These are phyloP conservation scores for Citropsis articulata DNA, from an alignment of 345 rosid species.

Conservation along the genomic window DNA sequence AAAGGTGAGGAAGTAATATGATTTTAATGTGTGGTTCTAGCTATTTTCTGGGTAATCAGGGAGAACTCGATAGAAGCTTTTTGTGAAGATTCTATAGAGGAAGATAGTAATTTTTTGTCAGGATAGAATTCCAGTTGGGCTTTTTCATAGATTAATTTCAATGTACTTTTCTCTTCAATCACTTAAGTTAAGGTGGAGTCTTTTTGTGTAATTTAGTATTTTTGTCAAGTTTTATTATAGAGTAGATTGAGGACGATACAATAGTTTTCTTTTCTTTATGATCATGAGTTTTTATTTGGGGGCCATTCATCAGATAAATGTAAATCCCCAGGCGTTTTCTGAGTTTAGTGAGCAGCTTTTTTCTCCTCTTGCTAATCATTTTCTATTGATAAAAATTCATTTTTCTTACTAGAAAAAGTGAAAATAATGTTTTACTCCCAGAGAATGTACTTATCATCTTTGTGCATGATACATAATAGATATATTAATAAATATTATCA, in stretches of 20 bases:
- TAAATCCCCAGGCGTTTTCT: not conserved
- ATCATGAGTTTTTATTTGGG: not conserved
- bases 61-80: too few relatives aligned
- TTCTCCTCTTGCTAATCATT: not conserved
- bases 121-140: too few relatives aligned
- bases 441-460: not conserved
- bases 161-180: not conserved
- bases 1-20: not conserved
- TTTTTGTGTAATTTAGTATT: too few relatives aligned
- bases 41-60: too few relatives aligned
- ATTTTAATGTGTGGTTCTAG: not conserved
- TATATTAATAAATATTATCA: not conserved
- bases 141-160: not conserved
- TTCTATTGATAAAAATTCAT: not conserved
- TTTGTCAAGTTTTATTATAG: too few relatives aligned
- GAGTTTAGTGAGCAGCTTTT: not conserved
- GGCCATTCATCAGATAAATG: not conserved
- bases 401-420: not conserved
- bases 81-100: too few relatives aligned
- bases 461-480: conserved; percentile 8
- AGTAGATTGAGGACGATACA: not conserved
- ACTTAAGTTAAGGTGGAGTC: not conserved
- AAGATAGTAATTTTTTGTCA: too few relatives aligned
- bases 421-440: not conserved
- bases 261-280: not conserved